Evolutionary conservation across 768 basidiomycete species (phyloP).

Genomic region (Suillus subalutaceus): DNA sequence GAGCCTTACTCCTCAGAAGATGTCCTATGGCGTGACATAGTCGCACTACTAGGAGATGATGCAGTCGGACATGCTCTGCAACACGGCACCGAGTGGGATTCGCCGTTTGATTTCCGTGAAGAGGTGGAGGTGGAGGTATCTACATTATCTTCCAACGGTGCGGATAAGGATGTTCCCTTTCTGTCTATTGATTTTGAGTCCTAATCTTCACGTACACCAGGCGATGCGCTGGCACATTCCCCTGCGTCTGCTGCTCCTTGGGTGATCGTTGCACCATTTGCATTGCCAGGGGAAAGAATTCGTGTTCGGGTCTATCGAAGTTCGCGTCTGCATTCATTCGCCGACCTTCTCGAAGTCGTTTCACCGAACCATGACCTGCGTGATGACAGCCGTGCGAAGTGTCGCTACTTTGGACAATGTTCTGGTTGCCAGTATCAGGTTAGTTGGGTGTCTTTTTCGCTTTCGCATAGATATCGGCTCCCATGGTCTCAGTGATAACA

Average conservation of each 20-base stretch:
- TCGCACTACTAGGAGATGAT: slow-evolving; percentile 64
- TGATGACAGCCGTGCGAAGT: slow-evolving; percentile 66
- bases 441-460: slow-evolving; percentile 11
- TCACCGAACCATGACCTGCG: slow-evolving; percentile 65
- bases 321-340: slow-evolving; percentile 71
- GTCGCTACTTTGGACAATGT: slow-evolving; percentile 88
- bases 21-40: slow-evolving; percentile 73
- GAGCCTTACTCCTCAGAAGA: slow-evolving; percentile 76
- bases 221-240: slow-evolving; percentile 66
- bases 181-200: not conserved
- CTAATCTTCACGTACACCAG: slow-evolving; percentile 36
- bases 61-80: slow-evolving; percentile 52
- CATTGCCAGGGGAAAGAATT: slow-evolving; percentile 82
- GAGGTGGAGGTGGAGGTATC: slow-evolving; percentile 71
- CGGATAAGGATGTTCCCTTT: slow-evolving; percentile 18
- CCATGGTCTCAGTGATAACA: not conserved
- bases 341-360: slow-evolving; percentile 70
- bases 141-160: slow-evolving; percentile 65
- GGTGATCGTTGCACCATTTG: slow-evolving; percentile 83
- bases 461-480: not conserved
- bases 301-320: slow-evolving; percentile 73
- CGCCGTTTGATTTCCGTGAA: slow-evolving; percentile 61
- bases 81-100: slow-evolving; percentile 53
- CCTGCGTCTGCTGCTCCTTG: slow-evolving; percentile 59
- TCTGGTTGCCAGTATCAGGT: slow-evolving; percentile 96